phyloP scores from a whole-genome alignment of 202 grass and related monocot genomes.

The Panicum virgatum region DNA sequence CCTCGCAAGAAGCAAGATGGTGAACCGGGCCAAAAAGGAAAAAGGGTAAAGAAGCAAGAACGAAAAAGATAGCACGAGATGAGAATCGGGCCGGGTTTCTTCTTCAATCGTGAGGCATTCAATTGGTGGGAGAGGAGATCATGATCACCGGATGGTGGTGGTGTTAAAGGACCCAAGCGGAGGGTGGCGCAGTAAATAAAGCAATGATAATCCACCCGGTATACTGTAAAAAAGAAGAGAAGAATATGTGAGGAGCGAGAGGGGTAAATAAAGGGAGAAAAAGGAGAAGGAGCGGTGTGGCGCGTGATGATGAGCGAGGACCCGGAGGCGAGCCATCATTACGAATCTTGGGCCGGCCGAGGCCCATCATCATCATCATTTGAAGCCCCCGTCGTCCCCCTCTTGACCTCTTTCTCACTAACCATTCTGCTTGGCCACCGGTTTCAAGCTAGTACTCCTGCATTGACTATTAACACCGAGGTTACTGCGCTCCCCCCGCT shows the following conservation, averaged over 20 bases:
- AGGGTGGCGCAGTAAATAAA: constrained; percentile 9
- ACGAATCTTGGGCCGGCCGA: constrained; percentile 94
- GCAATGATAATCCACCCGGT: constrained; percentile 37
- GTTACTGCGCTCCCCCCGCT: not conserved
- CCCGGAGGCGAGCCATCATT: constrained; percentile 77
- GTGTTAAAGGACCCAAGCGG: constrained; percentile 20
- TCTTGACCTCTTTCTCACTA: not conserved
- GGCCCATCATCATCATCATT: constrained; percentile 80
- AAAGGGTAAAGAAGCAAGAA: not conserved
- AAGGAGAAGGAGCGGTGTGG: constrained; percentile 28
- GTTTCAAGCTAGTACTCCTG: not conserved
- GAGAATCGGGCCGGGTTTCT: not conserved
- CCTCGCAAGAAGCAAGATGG: constrained; percentile 5
- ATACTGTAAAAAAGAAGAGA: not conserved
- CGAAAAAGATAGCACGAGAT: not conserved
- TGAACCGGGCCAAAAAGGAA: constrained; percentile 5
- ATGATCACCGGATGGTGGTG: constrained; percentile 35
- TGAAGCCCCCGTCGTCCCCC: constrained; percentile 31
- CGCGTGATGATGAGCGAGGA: constrained; percentile 81
- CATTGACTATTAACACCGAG: not conserved
- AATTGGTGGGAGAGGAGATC: no score
- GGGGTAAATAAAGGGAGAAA: not conserved
- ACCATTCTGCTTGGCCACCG: not conserved
- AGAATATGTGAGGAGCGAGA: no score
- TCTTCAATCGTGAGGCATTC: constrained; percentile 34